Evolutionary conservation across 106 monocot genomes (phyloP).

Genomic region (Allium cepa): DNA sequence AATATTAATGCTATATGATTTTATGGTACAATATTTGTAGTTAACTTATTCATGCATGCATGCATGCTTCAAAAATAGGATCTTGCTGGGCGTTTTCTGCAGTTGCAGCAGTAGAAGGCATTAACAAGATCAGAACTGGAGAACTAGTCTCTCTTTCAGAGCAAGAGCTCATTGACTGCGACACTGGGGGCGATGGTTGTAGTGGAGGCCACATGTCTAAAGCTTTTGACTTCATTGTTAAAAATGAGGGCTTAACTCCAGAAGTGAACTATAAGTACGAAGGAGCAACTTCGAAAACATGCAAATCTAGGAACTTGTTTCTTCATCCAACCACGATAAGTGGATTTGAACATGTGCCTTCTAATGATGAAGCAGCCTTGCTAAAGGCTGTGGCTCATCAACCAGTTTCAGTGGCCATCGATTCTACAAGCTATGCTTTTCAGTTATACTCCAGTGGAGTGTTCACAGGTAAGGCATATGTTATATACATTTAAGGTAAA

Average conservation of each 20-base stretch:
- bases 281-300: conserved; percentile 3
- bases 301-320: conserved; percentile 15
- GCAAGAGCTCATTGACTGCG: conserved; percentile 62
- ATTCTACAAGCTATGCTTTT: conserved; percentile 21
- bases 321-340: conserved; percentile 3
- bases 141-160: conserved; percentile 39
- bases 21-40: background rate
- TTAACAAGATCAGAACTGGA: conserved; percentile 42
- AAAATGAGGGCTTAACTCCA: conserved; percentile 49
- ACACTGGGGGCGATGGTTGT: conserved; percentile 36
- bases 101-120: conserved; percentile 43
- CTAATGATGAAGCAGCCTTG: conserved; percentile 23
- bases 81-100: conserved; percentile 70
- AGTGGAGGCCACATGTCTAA: conserved; percentile 52
- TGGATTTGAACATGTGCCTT: conserved; percentile 30
- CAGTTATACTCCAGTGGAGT: conserved; percentile 57
- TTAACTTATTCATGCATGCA: background rate
- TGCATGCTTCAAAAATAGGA: conserved; percentile 16
- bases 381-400: conserved; percentile 28
- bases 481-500: no score
- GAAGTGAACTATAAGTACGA: conserved; percentile 43
- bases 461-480: conserved; percentile 30
- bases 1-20: background rate
- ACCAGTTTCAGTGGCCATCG: conserved; percentile 33
- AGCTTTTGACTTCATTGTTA: conserved; percentile 57